A percentile compares a stretch with the other conserved stretches of the same genome.
phyloP scores from a whole-genome alignment of 345 rosid genomes.

The Dimocarpus longan region DNA sequence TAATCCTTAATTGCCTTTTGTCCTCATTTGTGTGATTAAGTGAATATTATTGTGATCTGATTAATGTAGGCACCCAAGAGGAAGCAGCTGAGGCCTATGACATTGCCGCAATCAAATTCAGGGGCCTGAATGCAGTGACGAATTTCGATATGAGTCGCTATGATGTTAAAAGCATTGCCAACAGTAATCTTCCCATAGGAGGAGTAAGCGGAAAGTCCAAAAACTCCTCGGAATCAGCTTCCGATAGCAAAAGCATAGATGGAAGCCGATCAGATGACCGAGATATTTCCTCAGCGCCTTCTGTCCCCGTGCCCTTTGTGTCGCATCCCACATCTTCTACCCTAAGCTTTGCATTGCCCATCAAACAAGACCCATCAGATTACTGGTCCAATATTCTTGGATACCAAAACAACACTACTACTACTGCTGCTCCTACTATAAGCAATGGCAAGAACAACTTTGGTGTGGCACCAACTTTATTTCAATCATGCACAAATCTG shows the following conservation, averaged over 20 bases:
- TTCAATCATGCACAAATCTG: constrained; percentile 17
- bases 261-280: constrained; percentile 46
- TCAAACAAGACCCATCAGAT: constrained; percentile 63
- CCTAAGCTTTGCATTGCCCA: constrained; percentile 59
- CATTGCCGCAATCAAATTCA: constrained; percentile 92
- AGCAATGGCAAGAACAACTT: constrained; percentile 24
- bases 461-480: constrained; percentile 15
- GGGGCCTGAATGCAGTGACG: constrained; percentile 89
- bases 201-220: constrained; percentile 58
- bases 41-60: background rate
- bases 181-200: constrained; percentile 79
- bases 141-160: constrained; percentile 94
- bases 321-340: constrained; percentile 40
- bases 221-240: constrained; percentile 46
- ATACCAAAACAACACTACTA: constrained; percentile 32
- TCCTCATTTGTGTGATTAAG: no score
- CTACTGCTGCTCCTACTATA: background rate
- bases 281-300: constrained; percentile 47
- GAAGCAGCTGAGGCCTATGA: constrained; percentile 99
- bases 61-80: constrained; percentile 74
- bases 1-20: no score
- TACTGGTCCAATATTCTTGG: constrained; percentile 68
- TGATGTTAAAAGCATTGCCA: constrained; percentile 85
- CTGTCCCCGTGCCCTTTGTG: constrained; percentile 45
- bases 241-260: constrained; percentile 45